Conservation (phyloP, 257 asterid genomes). For the Pogostemon cablin region DNA sequence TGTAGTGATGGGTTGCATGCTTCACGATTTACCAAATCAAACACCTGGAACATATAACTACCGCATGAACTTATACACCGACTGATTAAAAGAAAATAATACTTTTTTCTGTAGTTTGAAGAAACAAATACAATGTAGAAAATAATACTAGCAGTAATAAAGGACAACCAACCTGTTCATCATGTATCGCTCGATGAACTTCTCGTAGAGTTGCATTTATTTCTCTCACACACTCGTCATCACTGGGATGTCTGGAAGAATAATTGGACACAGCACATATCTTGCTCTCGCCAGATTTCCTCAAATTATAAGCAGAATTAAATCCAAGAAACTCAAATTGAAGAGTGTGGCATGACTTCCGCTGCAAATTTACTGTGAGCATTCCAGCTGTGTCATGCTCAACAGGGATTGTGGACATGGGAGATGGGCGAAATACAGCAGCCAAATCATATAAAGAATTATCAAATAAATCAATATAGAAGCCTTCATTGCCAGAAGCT, state of each 20-base stretch:
- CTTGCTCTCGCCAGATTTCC: slow-evolving; percentile 38
- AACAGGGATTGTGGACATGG: slow-evolving; percentile 72
- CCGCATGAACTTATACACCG: slow-evolving; percentile 20
- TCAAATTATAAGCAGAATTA: slow-evolving; percentile 41
- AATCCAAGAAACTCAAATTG: slow-evolving; percentile 81
- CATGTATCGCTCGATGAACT: slow-evolving; percentile 82
- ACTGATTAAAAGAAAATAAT: not conserved
- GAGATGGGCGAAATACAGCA: slow-evolving; percentile 73
- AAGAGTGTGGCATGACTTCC: slow-evolving; percentile 73
- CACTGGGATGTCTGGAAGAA: slow-evolving; percentile 48
- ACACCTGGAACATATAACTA: slow-evolving; percentile 57
- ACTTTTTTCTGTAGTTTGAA: not conserved
- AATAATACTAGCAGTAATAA: not conserved
- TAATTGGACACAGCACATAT: slow-evolving; percentile 33
- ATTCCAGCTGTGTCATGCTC: slow-evolving; percentile 96
- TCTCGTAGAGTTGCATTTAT: slow-evolving; percentile 72
- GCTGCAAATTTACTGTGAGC: slow-evolving; percentile 88
- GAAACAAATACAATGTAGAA: slow-evolving; percentile 12
- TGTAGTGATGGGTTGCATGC: slow-evolving; percentile 73
- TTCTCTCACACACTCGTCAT: slow-evolving; percentile 70
- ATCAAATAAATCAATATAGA: slow-evolving; percentile 88
- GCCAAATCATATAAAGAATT: slow-evolving; percentile 77
- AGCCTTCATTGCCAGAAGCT: slow-evolving; percentile 96
- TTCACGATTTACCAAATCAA: slow-evolving; percentile 90
- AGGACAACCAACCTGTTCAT: slow-evolving; percentile 69